Conservation (phyloP, 108 stramenopile genomes). For the Skeletonema marinoi region DNA sequence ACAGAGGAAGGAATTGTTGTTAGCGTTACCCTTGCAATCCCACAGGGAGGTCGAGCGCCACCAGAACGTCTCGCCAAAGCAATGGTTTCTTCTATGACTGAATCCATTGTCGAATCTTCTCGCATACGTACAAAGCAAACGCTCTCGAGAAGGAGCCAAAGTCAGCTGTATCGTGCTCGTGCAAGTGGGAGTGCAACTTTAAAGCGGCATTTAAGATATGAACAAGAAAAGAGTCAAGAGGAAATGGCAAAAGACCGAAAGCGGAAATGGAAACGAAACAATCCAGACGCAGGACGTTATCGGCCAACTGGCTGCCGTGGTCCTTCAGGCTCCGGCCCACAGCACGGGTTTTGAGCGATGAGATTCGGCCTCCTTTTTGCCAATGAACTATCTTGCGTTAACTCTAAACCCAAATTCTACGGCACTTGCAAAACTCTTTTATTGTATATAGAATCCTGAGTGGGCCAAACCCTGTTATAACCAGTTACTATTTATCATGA, state of each 20-base stretch:
- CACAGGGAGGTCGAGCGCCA: slow-evolving; percentile 52
- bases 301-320: slow-evolving; percentile 68
- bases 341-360: not conserved
- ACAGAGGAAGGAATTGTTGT: slow-evolving; percentile 30
- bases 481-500: not conserved
- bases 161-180: slow-evolving; percentile 52
- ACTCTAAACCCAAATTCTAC: not conserved
- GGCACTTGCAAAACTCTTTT: too few species aligned
- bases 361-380: too few species aligned
- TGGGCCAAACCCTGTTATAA: too few species aligned
- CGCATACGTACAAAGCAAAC: slow-evolving; percentile 54
- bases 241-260: slow-evolving; percentile 84
- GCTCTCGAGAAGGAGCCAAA: slow-evolving; percentile 57
- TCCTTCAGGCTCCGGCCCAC: not conserved
- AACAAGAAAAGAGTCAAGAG: slow-evolving; percentile 71
- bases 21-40: slow-evolving; percentile 53
- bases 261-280: slow-evolving; percentile 74
- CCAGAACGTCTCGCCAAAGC: slow-evolving; percentile 35
- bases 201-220: slow-evolving; percentile 60
- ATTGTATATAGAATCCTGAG: too few species aligned
- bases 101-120: slow-evolving; percentile 58
- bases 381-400: not conserved
- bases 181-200: slow-evolving; percentile 51
- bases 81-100: slow-evolving; percentile 47
- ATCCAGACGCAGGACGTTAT: slow-evolving; percentile 82